Evolutionary conservation across 2,329 filamentous ascomycete genomes (phyloP).

Genomic region (Calonectria henricotiae): DNA sequence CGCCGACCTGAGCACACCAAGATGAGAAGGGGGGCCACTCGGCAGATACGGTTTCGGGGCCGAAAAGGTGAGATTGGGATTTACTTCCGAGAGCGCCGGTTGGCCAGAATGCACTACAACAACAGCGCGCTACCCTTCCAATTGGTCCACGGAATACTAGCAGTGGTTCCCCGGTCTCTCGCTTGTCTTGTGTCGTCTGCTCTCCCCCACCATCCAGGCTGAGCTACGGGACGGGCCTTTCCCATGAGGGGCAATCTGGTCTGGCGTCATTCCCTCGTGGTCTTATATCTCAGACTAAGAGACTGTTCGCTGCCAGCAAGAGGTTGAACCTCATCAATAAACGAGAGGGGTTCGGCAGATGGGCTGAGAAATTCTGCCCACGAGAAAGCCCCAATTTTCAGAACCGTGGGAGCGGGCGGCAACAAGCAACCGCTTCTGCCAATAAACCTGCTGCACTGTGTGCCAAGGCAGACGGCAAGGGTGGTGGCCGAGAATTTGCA

Average conservation of each 20-base stretch:
- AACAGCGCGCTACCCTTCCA: background rate
- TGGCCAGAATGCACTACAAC: background rate
- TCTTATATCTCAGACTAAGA: constrained; percentile 22
- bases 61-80: background rate
- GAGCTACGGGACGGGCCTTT: constrained; percentile 17
- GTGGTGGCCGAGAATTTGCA: constrained; percentile 14
- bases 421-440: background rate
- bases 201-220: constrained; percentile 11
- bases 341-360: background rate
- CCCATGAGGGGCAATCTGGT: constrained; percentile 10
- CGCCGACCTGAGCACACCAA: constrained; percentile 4
- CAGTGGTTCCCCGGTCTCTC: constrained; percentile 6
- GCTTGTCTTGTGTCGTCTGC: constrained; percentile 8
- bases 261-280: constrained; percentile 23
- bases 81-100: background rate
- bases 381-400: background rate
- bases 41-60: constrained; percentile 1
- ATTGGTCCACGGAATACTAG: constrained; percentile 6
- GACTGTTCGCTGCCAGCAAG: background rate
- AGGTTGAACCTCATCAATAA: constrained; percentile 7
- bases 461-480: constrained; percentile 14
- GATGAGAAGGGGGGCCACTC: background rate
- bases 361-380: background rate
- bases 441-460: constrained; percentile 14
- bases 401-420: background rate